A percentile compares a stretch with the other conserved stretches of the same genome.
Conservation (phyloP, 371 early-diverging fungal species). For the Syncephalastrum sp. region DNA sequence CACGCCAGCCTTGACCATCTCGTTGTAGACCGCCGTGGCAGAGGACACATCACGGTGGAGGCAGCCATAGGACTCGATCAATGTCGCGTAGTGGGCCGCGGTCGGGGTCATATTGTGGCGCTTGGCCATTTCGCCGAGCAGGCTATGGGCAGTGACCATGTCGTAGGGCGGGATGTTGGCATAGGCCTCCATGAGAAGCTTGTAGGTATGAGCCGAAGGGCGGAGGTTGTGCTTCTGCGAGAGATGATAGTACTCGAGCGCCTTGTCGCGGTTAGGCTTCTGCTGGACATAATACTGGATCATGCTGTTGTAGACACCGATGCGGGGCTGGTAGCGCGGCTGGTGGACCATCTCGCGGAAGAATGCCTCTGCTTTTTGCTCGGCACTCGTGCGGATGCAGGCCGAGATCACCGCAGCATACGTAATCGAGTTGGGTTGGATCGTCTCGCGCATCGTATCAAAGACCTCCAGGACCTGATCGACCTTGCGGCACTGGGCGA, state of each 20-base stretch:
- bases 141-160: slow-evolving; percentile 53
- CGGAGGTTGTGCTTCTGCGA: slow-evolving; percentile 37
- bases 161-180: slow-evolving; percentile 62
- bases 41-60: slow-evolving; percentile 55
- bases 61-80: slow-evolving; percentile 62
- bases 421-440: slow-evolving; percentile 59
- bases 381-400: slow-evolving; percentile 53
- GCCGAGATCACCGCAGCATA: slow-evolving; percentile 64
- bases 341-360: slow-evolving; percentile 53
- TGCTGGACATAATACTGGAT: slow-evolving; percentile 65
- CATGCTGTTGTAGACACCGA: slow-evolving; percentile 61
- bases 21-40: slow-evolving; percentile 50
- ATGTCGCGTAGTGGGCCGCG: slow-evolving; percentile 54
- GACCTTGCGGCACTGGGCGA: slow-evolving; percentile 57
- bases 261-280: slow-evolving; percentile 52
- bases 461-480: slow-evolving; percentile 50
- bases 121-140: slow-evolving; percentile 50
- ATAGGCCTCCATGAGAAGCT: slow-evolving; percentile 58
- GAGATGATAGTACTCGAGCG: slow-evolving; percentile 51
- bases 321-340: slow-evolving; percentile 52
- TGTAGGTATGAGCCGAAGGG: slow-evolving; percentile 59
- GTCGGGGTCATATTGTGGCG: slow-evolving; percentile 43
- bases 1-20: slow-evolving; percentile 45
- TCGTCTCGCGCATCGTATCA: slow-evolving; percentile 54
- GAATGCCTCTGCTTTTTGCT: slow-evolving; percentile 45